phyloP scores from a whole-genome alignment of 2,329 filamentous ascomycete species.

The Aureobasidium sp. region DNA sequence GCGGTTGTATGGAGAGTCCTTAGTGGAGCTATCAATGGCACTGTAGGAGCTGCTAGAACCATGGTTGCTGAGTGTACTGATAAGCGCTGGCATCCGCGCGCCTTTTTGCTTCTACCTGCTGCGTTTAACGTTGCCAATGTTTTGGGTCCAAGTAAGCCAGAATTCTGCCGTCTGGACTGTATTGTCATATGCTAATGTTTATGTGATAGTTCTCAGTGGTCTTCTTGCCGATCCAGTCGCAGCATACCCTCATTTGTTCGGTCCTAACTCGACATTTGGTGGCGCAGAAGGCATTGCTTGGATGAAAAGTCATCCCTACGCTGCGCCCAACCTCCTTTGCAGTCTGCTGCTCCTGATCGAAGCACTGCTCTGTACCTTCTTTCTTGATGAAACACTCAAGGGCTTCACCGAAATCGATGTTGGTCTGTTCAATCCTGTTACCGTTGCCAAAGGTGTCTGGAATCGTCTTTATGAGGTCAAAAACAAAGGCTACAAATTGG shows the following conservation, averaged over 20 bases:
- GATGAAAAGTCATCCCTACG: slow-evolving; percentile 57
- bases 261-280: slow-evolving; percentile 48
- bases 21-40: slow-evolving; percentile 36
- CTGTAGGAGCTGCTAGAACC: slow-evolving; percentile 35
- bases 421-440: slow-evolving; percentile 23
- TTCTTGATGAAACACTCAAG: slow-evolving; percentile 50
- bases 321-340: slow-evolving; percentile 56
- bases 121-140: slow-evolving; percentile 38
- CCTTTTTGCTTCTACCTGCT: slow-evolving; percentile 34
- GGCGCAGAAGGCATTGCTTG: slow-evolving; percentile 50
- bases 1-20: slow-evolving; percentile 35
- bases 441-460: slow-evolving; percentile 20
- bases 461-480: slow-evolving; percentile 21
- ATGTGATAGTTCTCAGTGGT: slow-evolving; percentile 50
- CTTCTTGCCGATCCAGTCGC: slow-evolving; percentile 54
- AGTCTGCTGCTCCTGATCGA: slow-evolving; percentile 49
- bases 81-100: slow-evolving; percentile 35
- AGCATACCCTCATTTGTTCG: slow-evolving; percentile 52
- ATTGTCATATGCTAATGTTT: slow-evolving; percentile 3
- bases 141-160: slow-evolving; percentile 28
- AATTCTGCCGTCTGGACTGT: background rate
- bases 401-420: slow-evolving; percentile 20
- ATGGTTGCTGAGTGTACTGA: slow-evolving; percentile 36
- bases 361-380: slow-evolving; percentile 49
- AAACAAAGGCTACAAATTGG: slow-evolving; percentile 24